These are phyloP conservation scores for Vitis labrusca DNA, from an alignment of 164 flowering plant species.

Conservation along the genomic window DNA sequence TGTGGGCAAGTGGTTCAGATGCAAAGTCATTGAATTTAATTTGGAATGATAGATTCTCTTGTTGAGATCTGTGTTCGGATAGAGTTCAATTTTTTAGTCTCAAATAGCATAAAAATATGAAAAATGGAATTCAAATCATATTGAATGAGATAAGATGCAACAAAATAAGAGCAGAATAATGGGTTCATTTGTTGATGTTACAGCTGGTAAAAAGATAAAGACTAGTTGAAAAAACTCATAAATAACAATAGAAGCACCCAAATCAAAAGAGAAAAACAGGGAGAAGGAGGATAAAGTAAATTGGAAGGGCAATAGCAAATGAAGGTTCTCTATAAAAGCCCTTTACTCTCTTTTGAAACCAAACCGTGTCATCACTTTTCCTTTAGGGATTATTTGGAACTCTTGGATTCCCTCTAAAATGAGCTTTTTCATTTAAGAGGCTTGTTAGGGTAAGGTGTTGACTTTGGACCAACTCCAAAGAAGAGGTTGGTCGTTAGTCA, in stretches of 20 bases:
- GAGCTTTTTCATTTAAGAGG: too few species aligned
- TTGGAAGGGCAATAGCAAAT: too few species aligned
- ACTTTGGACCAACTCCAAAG: too few species aligned
- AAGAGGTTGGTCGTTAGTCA: too few species aligned
- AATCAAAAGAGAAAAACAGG: too few species aligned
- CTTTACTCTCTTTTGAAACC: too few species aligned
- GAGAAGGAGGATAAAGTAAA: too few species aligned
- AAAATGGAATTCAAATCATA: not conserved
- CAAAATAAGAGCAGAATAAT: not conserved
- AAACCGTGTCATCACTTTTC: too few species aligned
- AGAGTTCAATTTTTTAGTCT: not conserved
- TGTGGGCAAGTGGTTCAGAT: constrained; percentile 31
- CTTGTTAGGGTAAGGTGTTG: too few species aligned
- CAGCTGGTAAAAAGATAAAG: not conserved
- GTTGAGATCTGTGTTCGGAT: constrained; percentile 53
- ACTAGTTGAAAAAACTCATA: not conserved
- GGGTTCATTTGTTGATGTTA: not conserved
- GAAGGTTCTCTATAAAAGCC: too few species aligned
- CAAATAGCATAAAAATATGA: not conserved
- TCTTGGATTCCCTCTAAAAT: too few species aligned
- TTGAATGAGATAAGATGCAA: not conserved
- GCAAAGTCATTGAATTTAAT: constrained; percentile 58
- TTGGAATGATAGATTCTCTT: constrained; percentile 63
- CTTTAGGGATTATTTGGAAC: too few species aligned
- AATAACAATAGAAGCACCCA: not conserved